A percentile compares a stretch with the other conserved stretches of the same genome.
Conservation (phyloP, 352 stramenopile species). For the Blastocystis sp. region DNA sequence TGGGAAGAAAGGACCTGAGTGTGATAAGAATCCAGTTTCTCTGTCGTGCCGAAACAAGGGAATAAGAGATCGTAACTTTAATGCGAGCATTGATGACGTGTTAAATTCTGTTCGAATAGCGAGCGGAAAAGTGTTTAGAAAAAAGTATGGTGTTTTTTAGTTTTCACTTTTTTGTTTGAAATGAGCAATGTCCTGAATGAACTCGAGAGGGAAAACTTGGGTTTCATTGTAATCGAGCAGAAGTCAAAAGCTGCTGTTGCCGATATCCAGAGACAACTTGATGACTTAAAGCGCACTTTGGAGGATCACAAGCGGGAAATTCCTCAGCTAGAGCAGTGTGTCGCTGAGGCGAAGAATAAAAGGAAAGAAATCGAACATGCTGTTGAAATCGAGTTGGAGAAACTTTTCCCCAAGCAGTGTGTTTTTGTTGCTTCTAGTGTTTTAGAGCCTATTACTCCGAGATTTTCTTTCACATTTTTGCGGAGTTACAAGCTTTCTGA, state of each 20-base stretch:
- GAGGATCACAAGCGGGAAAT: not conserved
- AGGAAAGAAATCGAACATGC: not conserved
- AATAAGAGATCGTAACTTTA: slow-evolving; percentile 46
- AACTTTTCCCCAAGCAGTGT: not conserved
- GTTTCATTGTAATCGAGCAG: not conserved
- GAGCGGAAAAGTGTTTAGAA: not conserved
- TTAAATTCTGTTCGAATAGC: not conserved
- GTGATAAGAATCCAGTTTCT: not conserved
- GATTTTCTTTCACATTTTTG: slow-evolving; percentile 10
- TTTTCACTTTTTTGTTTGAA: slow-evolving; percentile 17
- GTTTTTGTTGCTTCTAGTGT: not conserved
- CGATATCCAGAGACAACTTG: not conserved
- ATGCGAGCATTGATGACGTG: slow-evolving; percentile 15
- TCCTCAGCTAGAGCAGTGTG: not conserved
- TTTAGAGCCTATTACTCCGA: not conserved
- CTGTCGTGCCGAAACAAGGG: not conserved
- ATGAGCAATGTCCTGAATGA: slow-evolving; percentile 1
- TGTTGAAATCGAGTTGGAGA: not conserved
- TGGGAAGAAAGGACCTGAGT: slow-evolving; percentile 51
- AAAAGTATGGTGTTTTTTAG: not conserved
- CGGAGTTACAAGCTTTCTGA: slow-evolving; percentile 21
- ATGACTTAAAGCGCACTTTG: not conserved
- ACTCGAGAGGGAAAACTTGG: not conserved
- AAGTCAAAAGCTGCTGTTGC: not conserved
- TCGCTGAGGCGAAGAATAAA: not conserved